Evolutionary conservation across 345 rosid genomes (phyloP).

Genomic region (Salix udensis): DNA sequence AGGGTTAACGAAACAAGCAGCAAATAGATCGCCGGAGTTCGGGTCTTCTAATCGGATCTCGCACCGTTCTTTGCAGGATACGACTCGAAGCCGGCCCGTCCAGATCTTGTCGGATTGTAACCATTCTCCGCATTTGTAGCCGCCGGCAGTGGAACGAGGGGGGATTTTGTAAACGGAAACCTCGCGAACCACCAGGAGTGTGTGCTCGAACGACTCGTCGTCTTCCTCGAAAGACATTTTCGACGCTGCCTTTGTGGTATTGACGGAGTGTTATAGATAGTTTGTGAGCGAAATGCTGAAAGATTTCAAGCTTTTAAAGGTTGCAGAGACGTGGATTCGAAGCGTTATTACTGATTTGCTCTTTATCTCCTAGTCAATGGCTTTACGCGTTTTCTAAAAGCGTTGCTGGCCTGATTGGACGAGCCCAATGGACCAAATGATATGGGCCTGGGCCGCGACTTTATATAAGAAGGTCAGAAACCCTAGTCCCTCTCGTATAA

Average conservation of each 20-base stretch:
- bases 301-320: neutral
- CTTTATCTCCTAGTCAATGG: neutral
- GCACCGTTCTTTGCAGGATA: slow-evolving; percentile 89
- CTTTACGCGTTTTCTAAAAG: neutral
- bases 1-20: slow-evolving; percentile 85
- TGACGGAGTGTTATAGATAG: neutral
- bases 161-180: slow-evolving; percentile 91
- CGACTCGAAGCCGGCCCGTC: slow-evolving; percentile 95
- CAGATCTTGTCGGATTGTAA: slow-evolving; percentile 98
- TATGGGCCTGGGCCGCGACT: neutral
- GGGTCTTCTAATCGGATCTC: slow-evolving; percentile 99
- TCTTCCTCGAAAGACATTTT: slow-evolving; percentile 71
- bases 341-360: slow-evolving; percentile 12
- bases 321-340: slow-evolving; percentile 31
- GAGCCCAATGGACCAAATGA: neutral
- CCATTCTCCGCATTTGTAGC: slow-evolving; percentile 99
- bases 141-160: slow-evolving; percentile 88
- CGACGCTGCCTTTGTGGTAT: no score
- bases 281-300: neutral
- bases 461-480: neutral
- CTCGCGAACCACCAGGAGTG: slow-evolving; percentile 92
- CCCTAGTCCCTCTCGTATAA: neutral
- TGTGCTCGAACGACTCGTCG: slow-evolving; percentile 86
- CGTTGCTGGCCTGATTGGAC: neutral
- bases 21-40: slow-evolving; percentile 80